These are phyloP conservation scores for Bisporella sp. DNA, from an alignment of 2,329 filamentous ascomycete species.

Conservation along the genomic window DNA sequence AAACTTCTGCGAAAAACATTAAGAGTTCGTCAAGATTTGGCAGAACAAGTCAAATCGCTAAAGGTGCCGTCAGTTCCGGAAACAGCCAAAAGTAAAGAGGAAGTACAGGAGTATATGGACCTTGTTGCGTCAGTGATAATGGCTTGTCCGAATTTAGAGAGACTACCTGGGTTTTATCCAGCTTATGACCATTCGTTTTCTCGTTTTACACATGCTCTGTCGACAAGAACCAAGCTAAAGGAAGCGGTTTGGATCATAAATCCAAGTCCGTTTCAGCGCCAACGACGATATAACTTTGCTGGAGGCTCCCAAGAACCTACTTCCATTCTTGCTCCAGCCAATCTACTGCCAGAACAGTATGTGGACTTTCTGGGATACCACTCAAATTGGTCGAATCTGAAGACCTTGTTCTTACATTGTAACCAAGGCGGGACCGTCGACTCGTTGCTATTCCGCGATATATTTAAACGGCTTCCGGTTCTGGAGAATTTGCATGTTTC, in stretches of 20 bases:
- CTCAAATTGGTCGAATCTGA: constrained; percentile 46
- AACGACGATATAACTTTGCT: constrained; percentile 18
- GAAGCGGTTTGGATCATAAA: constrained; percentile 53
- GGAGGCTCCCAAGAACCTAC: constrained; percentile 15
- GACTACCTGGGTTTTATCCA: constrained; percentile 46
- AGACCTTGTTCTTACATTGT: constrained; percentile 52
- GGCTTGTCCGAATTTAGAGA: constrained; percentile 59
- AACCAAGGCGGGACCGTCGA: constrained; percentile 47
- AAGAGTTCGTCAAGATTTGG: constrained; percentile 44
- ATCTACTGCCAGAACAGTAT: constrained; percentile 35
- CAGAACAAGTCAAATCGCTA: constrained; percentile 47
- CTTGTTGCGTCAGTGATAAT: constrained; percentile 54
- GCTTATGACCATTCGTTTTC: constrained; percentile 49
- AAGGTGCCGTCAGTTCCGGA: constrained; percentile 45
- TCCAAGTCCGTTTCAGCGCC: constrained; percentile 28
- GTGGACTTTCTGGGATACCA: constrained; percentile 44
- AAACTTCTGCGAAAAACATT: constrained; percentile 52
- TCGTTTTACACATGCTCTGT: constrained; percentile 51
- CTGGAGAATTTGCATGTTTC: constrained; percentile 55
- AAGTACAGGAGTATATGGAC: constrained; percentile 46
- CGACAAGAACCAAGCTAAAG: constrained; percentile 46
- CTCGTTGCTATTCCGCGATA: constrained; percentile 42
- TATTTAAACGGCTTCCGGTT: constrained; percentile 43
- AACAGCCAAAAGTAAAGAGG: constrained; percentile 26
- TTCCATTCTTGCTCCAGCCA: constrained; percentile 26